These are phyloP conservation scores for Alternaria panax DNA, from an alignment of 2,329 filamentous ascomycete species.

Conservation along the genomic window DNA sequence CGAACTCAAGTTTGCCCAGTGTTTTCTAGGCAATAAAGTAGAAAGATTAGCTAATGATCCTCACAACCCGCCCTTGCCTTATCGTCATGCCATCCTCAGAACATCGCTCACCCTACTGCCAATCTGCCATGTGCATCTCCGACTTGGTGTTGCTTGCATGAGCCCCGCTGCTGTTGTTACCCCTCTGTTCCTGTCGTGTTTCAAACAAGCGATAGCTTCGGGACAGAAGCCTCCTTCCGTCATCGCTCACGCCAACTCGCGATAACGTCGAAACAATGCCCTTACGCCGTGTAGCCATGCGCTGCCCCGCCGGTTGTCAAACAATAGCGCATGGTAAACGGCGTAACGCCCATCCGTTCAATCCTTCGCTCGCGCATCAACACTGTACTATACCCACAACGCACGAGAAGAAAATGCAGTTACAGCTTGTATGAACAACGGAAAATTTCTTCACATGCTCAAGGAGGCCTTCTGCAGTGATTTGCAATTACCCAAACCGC, in stretches of 20 bases:
- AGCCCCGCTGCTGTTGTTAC: neutral
- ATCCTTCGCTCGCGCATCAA: slow-evolving; percentile 10
- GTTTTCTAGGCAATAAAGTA: slow-evolving; percentile 6
- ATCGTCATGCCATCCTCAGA: neutral
- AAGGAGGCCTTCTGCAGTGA: neutral
- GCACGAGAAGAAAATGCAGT: neutral
- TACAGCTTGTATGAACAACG: neutral
- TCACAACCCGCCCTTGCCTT: neutral
- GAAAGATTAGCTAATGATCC: neutral
- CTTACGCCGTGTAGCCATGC: slow-evolving; percentile 3
- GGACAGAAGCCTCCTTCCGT: slow-evolving; percentile 3
- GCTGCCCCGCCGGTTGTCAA: slow-evolving; percentile 14
- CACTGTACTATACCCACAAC: slow-evolving; percentile 3
- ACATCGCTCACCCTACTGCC: neutral
- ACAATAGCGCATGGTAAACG: slow-evolving; percentile 11
- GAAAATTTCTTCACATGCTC: neutral
- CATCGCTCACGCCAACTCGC: slow-evolving; percentile 7
- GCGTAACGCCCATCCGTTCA: slow-evolving; percentile 3
- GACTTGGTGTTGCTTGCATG: slow-evolving; percentile 7
- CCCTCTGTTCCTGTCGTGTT: slow-evolving; percentile 2
- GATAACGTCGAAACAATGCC: slow-evolving; percentile 15
- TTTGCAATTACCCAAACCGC: neutral
- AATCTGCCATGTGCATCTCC: slow-evolving; percentile 1
- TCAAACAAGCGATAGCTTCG: slow-evolving; percentile 11
- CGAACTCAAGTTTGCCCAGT: slow-evolving; percentile 6